phyloP scores from a whole-genome alignment of 1,284 basidiomycete species.

The Pseudozyma hubeiensis region DNA sequence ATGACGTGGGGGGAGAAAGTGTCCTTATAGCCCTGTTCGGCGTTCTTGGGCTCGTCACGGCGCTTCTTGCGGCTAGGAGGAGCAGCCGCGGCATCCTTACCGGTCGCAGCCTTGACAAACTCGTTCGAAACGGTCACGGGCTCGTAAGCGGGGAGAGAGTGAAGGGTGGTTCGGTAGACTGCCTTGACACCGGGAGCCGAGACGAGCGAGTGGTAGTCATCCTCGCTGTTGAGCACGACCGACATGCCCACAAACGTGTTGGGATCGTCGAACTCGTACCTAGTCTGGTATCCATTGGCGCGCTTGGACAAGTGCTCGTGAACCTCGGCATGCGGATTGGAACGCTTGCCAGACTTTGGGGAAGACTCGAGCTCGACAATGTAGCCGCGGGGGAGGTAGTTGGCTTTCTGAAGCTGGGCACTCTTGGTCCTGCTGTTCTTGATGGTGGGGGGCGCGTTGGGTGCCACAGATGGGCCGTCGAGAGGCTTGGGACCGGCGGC shows the following conservation, averaged over 20 bases:
- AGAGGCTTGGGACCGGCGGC: conserved; percentile 37
- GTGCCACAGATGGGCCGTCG: conserved; percentile 17
- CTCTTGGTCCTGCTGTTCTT: conserved; percentile 32
- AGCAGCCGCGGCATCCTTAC: conserved; percentile 20
- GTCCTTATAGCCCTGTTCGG: conserved; percentile 40
- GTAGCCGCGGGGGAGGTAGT: conserved; percentile 40
- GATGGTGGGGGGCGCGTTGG: conserved; percentile 27
- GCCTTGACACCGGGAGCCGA: conserved; percentile 46
- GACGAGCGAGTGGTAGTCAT: conserved; percentile 44
- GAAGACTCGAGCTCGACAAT: conserved; percentile 48
- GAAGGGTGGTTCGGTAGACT: conserved; percentile 41
- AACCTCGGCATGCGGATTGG: conserved; percentile 42
- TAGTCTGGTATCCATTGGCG: conserved; percentile 40
- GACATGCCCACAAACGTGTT: conserved; percentile 50
- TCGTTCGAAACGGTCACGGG: conserved; percentile 33
- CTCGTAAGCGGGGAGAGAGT: conserved; percentile 48
- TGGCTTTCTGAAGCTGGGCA: conserved; percentile 33
- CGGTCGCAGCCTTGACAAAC: conserved; percentile 49
- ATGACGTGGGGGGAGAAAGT: conserved; percentile 56
- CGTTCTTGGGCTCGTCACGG: conserved; percentile 37
- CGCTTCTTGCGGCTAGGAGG: conserved; percentile 25
- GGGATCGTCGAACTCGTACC: conserved; percentile 51
- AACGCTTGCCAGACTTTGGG: conserved; percentile 24
- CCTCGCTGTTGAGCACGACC: conserved; percentile 48
- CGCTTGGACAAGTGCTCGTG: conserved; percentile 51